Percentiles rank a stretch among this genome's conserved stretches.
Conservation (phyloP, 768 basidiomycete genomes). For the Collybia sordida region DNA sequence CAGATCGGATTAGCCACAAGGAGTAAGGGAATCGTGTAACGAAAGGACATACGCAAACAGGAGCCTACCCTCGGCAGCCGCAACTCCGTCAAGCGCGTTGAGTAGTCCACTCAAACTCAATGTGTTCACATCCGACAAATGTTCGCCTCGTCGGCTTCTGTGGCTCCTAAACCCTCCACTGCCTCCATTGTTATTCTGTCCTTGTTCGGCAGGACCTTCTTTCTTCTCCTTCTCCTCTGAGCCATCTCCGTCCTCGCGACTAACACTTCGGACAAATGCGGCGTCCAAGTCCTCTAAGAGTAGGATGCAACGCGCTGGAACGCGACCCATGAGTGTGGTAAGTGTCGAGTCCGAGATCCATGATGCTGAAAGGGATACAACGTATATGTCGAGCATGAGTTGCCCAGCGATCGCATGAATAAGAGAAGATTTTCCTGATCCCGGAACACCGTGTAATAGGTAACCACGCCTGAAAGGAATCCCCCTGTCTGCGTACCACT, state of each 20-base stretch:
- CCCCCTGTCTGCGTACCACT: constrained; percentile 94
- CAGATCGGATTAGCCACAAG: constrained; percentile 2
- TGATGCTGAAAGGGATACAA: constrained; percentile 80
- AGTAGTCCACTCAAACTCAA: constrained; percentile 78
- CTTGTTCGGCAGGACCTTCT: constrained; percentile 23
- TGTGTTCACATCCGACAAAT: constrained; percentile 77
- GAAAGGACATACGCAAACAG: constrained; percentile 75
- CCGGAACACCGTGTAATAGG: constrained; percentile 80
- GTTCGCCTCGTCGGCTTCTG: constrained; percentile 47
- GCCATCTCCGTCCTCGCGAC: constrained; percentile 52
- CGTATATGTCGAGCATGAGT: constrained; percentile 89
- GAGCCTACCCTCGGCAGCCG: constrained; percentile 83
- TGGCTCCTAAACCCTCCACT: constrained; percentile 30
- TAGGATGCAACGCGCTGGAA: constrained; percentile 82
- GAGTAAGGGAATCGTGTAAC: constrained; percentile 27
- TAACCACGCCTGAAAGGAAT: constrained; percentile 91
- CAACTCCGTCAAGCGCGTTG: constrained; percentile 85
- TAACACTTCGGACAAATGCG: constrained; percentile 77
- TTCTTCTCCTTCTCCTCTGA: constrained; percentile 28
- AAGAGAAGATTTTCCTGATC: constrained; percentile 83
- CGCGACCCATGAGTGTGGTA: constrained; percentile 82
- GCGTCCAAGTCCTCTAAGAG: constrained; percentile 91
- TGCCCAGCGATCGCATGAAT: constrained; percentile 88
- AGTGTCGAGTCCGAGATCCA: constrained; percentile 90
- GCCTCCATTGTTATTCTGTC: constrained; percentile 14